Percentiles rank a stretch among this genome's conserved stretches.
These are phyloP conservation scores for Tetracladium setigerum DNA, from an alignment of 495 filamentous ascomycete species.

Conservation along the genomic window DNA sequence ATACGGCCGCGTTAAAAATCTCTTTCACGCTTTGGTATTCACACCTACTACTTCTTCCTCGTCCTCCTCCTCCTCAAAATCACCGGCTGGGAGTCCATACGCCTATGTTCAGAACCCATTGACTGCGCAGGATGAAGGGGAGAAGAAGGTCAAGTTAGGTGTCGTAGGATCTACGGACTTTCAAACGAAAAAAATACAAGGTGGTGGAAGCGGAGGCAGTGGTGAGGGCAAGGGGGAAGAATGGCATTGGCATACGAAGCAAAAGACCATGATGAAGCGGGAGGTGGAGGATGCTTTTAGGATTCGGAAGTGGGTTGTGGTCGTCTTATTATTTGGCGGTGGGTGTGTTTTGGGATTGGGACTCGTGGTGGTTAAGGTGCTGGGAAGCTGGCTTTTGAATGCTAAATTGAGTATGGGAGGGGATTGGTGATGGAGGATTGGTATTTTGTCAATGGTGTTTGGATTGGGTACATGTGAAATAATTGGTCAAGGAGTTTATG, in stretches of 20 bases:
- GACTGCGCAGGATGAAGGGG: neutral
- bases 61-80: neutral
- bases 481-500: too few relatives aligned
- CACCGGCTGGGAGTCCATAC: slow-evolving; percentile 6
- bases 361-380: neutral
- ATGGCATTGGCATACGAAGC: slow-evolving; percentile 43
- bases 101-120: slow-evolving; percentile 10
- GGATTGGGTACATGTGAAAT: too few relatives aligned
- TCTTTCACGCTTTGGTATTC: slow-evolving; percentile 17
- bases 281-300: slow-evolving; percentile 45
- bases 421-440: too few relatives aligned
- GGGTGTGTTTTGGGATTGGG: slow-evolving; percentile 5
- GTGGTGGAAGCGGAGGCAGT: slow-evolving; percentile 1
- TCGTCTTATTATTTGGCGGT: slow-evolving; percentile 24
- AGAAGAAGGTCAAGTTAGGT: neutral
- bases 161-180: neutral
- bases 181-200: neutral
- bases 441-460: too few relatives aligned
- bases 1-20: slow-evolving; percentile 1
- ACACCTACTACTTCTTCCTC: slow-evolving; percentile 20
- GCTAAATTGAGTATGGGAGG: too few relatives aligned
- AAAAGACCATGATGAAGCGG: slow-evolving; percentile 40
- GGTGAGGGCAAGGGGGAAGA: slow-evolving; percentile 2
- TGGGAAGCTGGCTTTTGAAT: slow-evolving; percentile 5
- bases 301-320: slow-evolving; percentile 32